Percentiles rank a stretch among this genome's conserved stretches.
Evolutionary conservation across 129 eudicot genomes (phyloP).

Genomic region (Mikania micrantha): DNA sequence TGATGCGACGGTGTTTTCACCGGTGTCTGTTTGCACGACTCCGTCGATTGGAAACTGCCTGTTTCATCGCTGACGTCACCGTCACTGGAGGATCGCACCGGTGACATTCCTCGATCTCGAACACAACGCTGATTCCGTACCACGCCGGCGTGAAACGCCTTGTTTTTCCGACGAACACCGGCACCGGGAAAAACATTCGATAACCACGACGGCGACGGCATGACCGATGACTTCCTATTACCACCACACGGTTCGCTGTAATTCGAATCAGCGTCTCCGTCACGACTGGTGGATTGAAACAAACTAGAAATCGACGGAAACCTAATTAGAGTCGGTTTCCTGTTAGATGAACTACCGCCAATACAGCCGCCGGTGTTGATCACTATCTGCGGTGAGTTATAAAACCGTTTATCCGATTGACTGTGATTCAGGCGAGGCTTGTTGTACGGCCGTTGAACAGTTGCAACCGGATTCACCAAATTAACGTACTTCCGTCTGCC

Average conservation of each 20-base stretch:
- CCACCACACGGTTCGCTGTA: constrained; percentile 7
- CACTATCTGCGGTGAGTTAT: constrained; percentile 54
- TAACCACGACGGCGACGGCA: constrained; percentile 47
- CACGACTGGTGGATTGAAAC: constrained; percentile 51
- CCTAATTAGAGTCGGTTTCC: constrained; percentile 18
- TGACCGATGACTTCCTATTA: constrained; percentile 12
- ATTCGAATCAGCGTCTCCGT: constrained; percentile 28
- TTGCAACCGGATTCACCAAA: constrained; percentile 9
- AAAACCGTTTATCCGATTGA: constrained; percentile 32
- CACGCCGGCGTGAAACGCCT: constrained; percentile 19
- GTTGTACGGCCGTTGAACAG: constrained; percentile 1
- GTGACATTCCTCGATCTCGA: constrained; percentile 59
- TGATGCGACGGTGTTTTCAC: constrained; percentile 8
- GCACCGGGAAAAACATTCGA: constrained; percentile 30
- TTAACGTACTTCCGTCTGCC: constrained; percentile 39
- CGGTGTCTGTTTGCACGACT: constrained; percentile 59
- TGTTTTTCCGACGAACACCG: constrained; percentile 27
- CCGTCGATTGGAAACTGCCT: constrained; percentile 40
- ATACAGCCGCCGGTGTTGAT: constrained; percentile 26
- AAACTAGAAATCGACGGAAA: constrained; percentile 32
- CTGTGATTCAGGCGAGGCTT: constrained; percentile 23
- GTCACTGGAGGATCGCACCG: constrained; percentile 41
- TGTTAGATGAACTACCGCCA: background rate
- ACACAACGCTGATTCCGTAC: constrained; percentile 22
- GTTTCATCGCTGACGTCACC: constrained; percentile 35